A percentile compares a stretch with the other conserved stretches of the same genome.
These are phyloP conservation scores for Sclerotinia minor DNA, from an alignment of 2,329 filamentous ascomycete genomes.

Conservation along the genomic window DNA sequence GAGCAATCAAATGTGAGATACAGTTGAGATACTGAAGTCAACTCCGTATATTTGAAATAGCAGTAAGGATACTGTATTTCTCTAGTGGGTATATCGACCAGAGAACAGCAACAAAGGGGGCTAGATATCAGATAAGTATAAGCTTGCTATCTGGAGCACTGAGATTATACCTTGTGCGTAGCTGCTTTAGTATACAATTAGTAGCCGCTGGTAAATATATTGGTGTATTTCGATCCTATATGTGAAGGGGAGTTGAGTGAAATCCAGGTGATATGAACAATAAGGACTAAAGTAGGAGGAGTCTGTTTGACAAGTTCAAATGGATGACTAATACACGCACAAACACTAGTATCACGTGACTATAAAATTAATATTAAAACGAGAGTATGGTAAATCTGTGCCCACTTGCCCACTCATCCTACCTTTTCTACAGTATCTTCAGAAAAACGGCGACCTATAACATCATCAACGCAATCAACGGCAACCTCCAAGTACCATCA, in stretches of 20 bases:
- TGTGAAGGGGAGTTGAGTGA: too few relatives aligned
- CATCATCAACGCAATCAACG: constrained; percentile 26
- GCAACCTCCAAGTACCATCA: constrained; percentile 21
- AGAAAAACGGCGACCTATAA: constrained; percentile 23
- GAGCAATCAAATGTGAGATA: background rate
- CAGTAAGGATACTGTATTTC: background rate
- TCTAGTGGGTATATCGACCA: background rate
- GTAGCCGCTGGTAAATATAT: too few relatives aligned
- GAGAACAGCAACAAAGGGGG: background rate
- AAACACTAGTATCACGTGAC: background rate
- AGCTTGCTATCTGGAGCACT: too few relatives aligned
- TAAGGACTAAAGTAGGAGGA: background rate
- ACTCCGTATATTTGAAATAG: background rate
- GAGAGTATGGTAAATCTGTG: background rate
- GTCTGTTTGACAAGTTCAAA: background rate
- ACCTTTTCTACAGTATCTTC: background rate
- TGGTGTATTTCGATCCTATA: too few relatives aligned
- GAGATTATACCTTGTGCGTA: too few relatives aligned
- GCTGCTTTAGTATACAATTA: too few relatives aligned
- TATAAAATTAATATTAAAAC: background rate
- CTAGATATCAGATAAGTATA: too few relatives aligned
- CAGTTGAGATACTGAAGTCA: background rate
- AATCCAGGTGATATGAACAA: too few relatives aligned
- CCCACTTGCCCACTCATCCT: background rate
- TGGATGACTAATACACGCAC: background rate